A percentile compares a stretch with the other conserved stretches of the same genome.
phyloP scores from a whole-genome alignment of 495 filamentous ascomycete species.

The Daldinia concentrica region DNA sequence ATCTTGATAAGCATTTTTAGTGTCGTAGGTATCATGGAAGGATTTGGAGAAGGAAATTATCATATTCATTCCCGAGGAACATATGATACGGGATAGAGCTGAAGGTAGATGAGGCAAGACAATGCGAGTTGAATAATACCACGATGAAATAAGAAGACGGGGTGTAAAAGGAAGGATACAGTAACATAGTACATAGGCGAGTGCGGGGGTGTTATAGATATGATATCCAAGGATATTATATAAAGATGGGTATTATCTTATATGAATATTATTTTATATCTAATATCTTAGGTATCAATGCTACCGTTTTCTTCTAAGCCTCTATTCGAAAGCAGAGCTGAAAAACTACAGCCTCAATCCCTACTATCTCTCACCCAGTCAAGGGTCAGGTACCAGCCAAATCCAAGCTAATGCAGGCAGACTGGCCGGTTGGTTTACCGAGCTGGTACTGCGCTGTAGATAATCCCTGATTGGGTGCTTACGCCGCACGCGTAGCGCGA shows the following conservation, averaged over 20 bases:
- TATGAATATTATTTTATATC: not conserved
- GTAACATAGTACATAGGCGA: not conserved
- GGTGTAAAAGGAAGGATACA: not conserved
- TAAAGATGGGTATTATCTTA: not conserved
- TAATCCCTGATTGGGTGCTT: constrained; percentile 8
- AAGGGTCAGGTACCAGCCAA: not conserved
- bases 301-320: not conserved
- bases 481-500: not conserved
- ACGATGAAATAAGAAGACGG: not conserved
- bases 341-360: constrained; percentile 4
- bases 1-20: not conserved
- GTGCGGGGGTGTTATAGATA: not conserved
- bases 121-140: not conserved
- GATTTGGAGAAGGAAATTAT: constrained; percentile 3
- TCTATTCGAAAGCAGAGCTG: not conserved
- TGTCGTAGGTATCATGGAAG: not conserved
- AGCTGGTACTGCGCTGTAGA: constrained; percentile 3
- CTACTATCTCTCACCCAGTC: not conserved
- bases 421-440: not conserved
- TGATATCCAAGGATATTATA: not conserved
- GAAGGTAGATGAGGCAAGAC: not conserved
- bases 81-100: not conserved
- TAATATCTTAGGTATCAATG: not conserved
- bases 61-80: not conserved
- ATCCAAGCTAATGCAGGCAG: not conserved